Evolutionary conservation across 1,284 basidiomycete genomes (phyloP).

Genomic region (Ceratobasidium sp.): DNA sequence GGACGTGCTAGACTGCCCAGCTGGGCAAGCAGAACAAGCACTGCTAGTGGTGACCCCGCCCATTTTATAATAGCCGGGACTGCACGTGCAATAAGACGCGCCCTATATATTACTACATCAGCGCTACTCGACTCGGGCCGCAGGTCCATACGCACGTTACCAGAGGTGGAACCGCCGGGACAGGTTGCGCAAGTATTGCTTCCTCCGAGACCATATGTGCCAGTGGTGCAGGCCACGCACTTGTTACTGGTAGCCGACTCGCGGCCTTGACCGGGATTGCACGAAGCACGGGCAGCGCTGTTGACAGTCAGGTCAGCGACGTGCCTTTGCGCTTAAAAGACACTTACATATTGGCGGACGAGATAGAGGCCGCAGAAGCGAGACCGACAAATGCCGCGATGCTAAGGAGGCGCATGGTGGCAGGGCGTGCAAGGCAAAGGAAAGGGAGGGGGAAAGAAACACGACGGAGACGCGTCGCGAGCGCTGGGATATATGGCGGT

Average conservation of each 20-base stretch:
- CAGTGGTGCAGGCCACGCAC: background rate
- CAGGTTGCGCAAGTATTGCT: background rate
- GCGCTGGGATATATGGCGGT: too few species aligned
- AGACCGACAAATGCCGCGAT: background rate
- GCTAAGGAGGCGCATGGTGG: constrained; percentile 32
- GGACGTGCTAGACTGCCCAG: constrained; percentile 2
- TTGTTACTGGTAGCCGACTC: background rate
- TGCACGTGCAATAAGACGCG: background rate
- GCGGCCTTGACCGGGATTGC: background rate
- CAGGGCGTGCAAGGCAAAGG: background rate
- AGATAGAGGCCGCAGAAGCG: constrained; percentile 10
- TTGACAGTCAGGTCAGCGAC: background rate
- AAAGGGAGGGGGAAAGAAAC: too few species aligned
- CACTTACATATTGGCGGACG: constrained; percentile 1
- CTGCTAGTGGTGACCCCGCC: background rate
- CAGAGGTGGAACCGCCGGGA: constrained; percentile 26
- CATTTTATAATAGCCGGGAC: background rate
- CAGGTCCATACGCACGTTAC: background rate
- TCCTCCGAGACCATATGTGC: constrained; percentile 4
- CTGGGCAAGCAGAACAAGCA: constrained; percentile 20
- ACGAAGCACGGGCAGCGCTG: background rate
- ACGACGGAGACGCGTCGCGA: too few species aligned
- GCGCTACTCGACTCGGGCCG: background rate
- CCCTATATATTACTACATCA: background rate
- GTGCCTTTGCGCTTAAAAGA: too few species aligned